A percentile compares a stretch with the other conserved stretches of the same genome.
These are phyloP conservation scores for Myochromella boudieri DNA, from an alignment of 768 basidiomycete species.

Conservation along the genomic window DNA sequence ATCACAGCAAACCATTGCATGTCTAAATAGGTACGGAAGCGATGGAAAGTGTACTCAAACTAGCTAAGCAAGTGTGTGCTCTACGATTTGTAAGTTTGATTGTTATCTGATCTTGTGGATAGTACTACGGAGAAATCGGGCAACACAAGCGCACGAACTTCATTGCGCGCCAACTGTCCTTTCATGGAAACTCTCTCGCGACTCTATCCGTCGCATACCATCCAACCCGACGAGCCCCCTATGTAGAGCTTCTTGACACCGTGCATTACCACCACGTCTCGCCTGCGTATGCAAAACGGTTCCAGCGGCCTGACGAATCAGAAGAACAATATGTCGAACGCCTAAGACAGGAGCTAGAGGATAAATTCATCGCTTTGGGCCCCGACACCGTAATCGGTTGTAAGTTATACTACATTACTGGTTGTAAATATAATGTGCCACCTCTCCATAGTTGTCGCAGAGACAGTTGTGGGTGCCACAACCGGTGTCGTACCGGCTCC, in stretches of 20 bases:
- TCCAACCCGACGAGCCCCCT: conserved; percentile 66
- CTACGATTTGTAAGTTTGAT: background rate
- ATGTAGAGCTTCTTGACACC: conserved; percentile 61
- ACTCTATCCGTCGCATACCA: conserved; percentile 71
- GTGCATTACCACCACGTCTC: conserved; percentile 82
- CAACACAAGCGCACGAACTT: conserved; percentile 75
- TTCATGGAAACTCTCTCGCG: conserved; percentile 81
- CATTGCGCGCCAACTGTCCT: conserved; percentile 77
- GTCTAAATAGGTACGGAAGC: conserved; percentile 72
- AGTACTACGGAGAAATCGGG: conserved; percentile 73
- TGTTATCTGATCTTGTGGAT: conserved; percentile 1
- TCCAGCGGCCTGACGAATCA: conserved; percentile 65
- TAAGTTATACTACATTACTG: conserved; percentile 35
- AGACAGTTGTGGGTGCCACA: conserved; percentile 86
- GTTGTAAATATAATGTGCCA: background rate
- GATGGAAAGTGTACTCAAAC: conserved; percentile 85
- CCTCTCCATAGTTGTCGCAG: conserved; percentile 61
- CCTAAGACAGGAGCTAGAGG: conserved; percentile 77
- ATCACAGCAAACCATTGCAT: background rate
- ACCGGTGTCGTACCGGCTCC: conserved; percentile 76
- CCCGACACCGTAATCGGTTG: conserved; percentile 82
- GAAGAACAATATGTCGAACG: conserved; percentile 81
- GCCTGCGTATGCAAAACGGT: conserved; percentile 84
- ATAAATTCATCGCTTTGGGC: conserved; percentile 81
- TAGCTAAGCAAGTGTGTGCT: conserved; percentile 65